Base-by-base conservation (phyloP, 1,284 basidiomycete genomes). In the Bondarzewia mesenterica region DNA sequence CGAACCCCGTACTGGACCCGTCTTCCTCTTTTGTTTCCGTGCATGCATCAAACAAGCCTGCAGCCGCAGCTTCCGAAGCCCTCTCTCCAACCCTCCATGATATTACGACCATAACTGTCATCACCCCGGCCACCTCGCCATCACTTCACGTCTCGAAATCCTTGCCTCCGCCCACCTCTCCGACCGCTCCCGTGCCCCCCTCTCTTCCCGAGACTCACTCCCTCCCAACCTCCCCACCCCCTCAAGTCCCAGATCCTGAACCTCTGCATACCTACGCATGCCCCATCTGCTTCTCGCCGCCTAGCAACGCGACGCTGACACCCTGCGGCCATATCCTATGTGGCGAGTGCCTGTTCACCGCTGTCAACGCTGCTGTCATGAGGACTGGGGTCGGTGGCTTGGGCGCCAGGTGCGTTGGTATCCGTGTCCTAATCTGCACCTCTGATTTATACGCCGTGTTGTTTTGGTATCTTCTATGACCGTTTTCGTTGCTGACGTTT, bases 301-400 rank as follows among this genome's bases (percentile, higher is more conserved):
- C 86, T 1, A 78, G 75, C 0, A 80, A 85, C 52, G 83, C 87
- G 18, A 85, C 84, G 0, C 63, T 89, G 47, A 87, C 85, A 0
- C 85, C 83, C 0, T 89, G 86, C 54, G 86, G 86, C 0, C 86
- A 89, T 53, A 73, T 89, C 40, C 78, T 79, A 52, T 89, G 86
- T 54, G 87, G 85, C 1, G 68, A 76, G 22, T 89, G 86, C 61
- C 71, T 89, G 6, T 89, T 88, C 55, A 78, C 77, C 1, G 81
- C 86, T 0, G 75, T 89, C 38, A 82, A 80, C 55, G 73, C 81
- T 3, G 75, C 78, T 5, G 63, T 80, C 41, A 66, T 75, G 53
- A 75, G 83, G 26, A 72, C 69, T 12, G 66, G 68, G 50, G 63
- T 63, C 7, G 67, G 70, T 18, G 63, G 65, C 2, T 68, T 66